Evolutionary conservation across 495 filamentous ascomycete genomes (phyloP), one percentile per base, ranked within the genome.

Genomic region (Tuber melanosporum): DNA sequence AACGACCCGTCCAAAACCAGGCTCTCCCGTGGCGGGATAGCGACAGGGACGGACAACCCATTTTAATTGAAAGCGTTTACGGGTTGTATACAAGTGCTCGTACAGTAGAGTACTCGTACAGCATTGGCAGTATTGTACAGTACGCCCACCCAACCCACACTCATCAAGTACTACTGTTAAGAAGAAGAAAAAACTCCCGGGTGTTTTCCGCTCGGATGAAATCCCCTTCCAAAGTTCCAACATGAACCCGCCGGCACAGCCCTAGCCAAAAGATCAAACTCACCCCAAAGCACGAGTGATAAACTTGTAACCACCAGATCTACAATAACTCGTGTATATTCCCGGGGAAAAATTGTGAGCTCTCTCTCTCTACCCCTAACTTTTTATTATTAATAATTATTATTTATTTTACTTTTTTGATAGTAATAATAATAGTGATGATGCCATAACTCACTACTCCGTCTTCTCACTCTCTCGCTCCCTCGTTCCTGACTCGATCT

Each of bases 1-100:
- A n/a, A 66, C 57, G 32, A 66, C 57, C n/a, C 52, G n/a, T 9
- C 26, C 26, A 3, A 66, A 66, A 66, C 57, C n/a, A 66, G 57
- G 57, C 32, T 66, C 15, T 17, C 26, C 26, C n/a, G 57, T 32
- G 57, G 57, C 57, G 57, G 57, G 57, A 32, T 32, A 26, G 9
- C 52, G 52, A 57, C 52, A 57, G 52, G 52, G 52, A 57, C 52
- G n/a, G n/a, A n/a, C 52, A 57, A 26, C 52, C n/a, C 22, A 57
- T 57, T 57, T 57, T 22, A 22, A 0, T 46, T 52, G 47, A 41
- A 41, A 41, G 39, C 39, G 1, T 41, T 41, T 5, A 41, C 39
- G 2, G 39, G 32, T 32, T 32, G 32, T 32, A 32, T 32, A 32
- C 32, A 32, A 32, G 32, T 32, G 1, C 32, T 0, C n/a, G n/a